Evolutionary conservation across 352 stramenopile genomes (phyloP), one percentile per base, ranked within the genome.

Genomic region (Pythium phragmitis): DNA sequence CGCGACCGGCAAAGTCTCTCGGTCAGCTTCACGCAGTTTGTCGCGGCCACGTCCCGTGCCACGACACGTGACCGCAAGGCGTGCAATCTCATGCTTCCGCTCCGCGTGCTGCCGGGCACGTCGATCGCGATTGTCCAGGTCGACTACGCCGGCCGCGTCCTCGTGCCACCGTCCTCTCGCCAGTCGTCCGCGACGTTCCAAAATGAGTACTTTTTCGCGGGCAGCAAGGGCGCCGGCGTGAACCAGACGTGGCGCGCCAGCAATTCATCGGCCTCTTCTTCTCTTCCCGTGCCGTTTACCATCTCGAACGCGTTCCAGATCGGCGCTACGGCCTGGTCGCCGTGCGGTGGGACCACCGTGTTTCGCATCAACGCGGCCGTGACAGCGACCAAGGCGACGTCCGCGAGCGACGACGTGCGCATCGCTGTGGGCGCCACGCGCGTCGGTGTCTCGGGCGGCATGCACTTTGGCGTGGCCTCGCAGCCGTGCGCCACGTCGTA

Each of bases 311-410:
- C 43, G 19, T 37, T 67, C 46, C 63, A 60, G 2, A 52, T 71
- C n/a, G 63, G 43, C 11, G 55, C 71, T 17, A 36, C 69, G 52
- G 53, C 63, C 13, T 77, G 67, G 67, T 77, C 71, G 8, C 55
- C 59, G 19, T 73, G 71, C 42, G 46, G 57, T 17, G 39, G 41
- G 3, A 62, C 67, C 12, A 67, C 58, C 9, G 60, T 50, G 7
- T 67, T 77, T 37, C 70, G 70, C 51, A 70, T 77, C 41, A 75
- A 73, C 30, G 51, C 59, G 0, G 67, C 67, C 9, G 43, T 77
- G 30, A 70, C 61, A 8, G 67, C 70, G 46, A 12, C 21, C 43
- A 58, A 69, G 55, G 14, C 54, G 13, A 39, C 23, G 50, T 7
- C 49, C 13, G 30, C 23, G 4, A 36, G 26, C 23, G 57, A 61